These are phyloP conservation scores for Plantago coronopus DNA, from an alignment of 305 asterid species.

Conservation along the genomic window DNA sequence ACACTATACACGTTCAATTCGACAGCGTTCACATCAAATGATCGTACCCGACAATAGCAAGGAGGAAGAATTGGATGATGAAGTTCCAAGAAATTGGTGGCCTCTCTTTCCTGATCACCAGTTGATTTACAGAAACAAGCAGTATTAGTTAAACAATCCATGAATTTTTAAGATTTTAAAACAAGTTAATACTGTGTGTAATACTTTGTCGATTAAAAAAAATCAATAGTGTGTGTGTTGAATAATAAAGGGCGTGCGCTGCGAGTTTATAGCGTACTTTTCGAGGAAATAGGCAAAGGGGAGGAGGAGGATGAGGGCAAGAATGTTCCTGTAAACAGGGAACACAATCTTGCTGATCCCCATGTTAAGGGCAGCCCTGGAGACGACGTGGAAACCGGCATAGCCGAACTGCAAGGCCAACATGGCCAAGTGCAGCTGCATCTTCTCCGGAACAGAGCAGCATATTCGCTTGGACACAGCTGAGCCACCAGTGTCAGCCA, in stretches of 20 bases:
- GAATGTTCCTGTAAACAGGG: constrained; percentile 83
- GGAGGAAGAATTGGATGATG: constrained; percentile 75
- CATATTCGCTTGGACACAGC: constrained; percentile 42
- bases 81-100: constrained; percentile 77
- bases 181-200: neutral
- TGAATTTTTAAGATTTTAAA: neutral
- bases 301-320: constrained; percentile 76
- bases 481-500: constrained; percentile 67
- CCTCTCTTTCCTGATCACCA: constrained; percentile 75
- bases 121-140: constrained; percentile 5
- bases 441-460: constrained; percentile 71
- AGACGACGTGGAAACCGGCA: constrained; percentile 95
- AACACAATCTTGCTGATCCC: constrained; percentile 96
- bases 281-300: constrained; percentile 97
- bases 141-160: neutral
- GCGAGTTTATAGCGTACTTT: constrained; percentile 48
- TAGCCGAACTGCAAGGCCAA: constrained; percentile 88
- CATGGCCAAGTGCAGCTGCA: constrained; percentile 87
- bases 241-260: too few relatives aligned
- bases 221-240: too few relatives aligned
- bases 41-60: constrained; percentile 88
- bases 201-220: too few relatives aligned
- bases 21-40: neutral
- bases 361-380: constrained; percentile 92
- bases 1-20: too few relatives aligned